phyloP scores from a whole-genome alignment of 768 basidiomycete genomes.

The Clavulina sp. region DNA sequence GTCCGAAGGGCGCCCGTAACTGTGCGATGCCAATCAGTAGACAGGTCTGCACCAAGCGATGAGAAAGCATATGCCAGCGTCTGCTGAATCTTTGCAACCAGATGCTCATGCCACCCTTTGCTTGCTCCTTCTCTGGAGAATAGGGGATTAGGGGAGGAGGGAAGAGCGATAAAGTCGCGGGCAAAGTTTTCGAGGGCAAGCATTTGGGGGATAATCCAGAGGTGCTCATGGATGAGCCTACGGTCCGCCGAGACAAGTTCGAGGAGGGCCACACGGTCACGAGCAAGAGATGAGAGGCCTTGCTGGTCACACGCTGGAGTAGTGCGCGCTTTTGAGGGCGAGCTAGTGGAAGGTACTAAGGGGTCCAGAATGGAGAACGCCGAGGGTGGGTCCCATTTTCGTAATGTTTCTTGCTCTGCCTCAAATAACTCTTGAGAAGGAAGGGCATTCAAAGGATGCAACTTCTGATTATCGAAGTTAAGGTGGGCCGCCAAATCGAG shows the following conservation, averaged over 20 bases:
- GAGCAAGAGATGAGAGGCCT: constrained; percentile 47
- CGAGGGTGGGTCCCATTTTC: constrained; percentile 5
- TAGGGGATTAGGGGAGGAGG: constrained; percentile 29
- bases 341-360: constrained; percentile 30
- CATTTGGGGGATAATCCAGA: constrained; percentile 56
- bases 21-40: constrained; percentile 28
- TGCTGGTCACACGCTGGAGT: constrained; percentile 21
- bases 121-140: no score
- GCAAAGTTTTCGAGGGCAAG: constrained; percentile 44
- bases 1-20: constrained; percentile 20
- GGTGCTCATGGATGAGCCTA: constrained; percentile 34
- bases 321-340: no score
- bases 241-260: constrained; percentile 41
- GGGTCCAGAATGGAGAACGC: constrained; percentile 30
- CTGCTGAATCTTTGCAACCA: constrained; percentile 27
- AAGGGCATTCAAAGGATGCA: constrained; percentile 28
- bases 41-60: constrained; percentile 24
- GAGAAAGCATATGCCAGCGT: constrained; percentile 48
- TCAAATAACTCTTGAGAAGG: constrained; percentile 32
- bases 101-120: constrained; percentile 23
- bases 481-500: neutral
- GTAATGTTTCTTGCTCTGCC: neutral
- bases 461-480: neutral
- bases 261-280: constrained; percentile 39
- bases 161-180: constrained; percentile 39